phyloP scores from a whole-genome alignment of 768 basidiomycete species.

The Lentinula aciculospora region DNA sequence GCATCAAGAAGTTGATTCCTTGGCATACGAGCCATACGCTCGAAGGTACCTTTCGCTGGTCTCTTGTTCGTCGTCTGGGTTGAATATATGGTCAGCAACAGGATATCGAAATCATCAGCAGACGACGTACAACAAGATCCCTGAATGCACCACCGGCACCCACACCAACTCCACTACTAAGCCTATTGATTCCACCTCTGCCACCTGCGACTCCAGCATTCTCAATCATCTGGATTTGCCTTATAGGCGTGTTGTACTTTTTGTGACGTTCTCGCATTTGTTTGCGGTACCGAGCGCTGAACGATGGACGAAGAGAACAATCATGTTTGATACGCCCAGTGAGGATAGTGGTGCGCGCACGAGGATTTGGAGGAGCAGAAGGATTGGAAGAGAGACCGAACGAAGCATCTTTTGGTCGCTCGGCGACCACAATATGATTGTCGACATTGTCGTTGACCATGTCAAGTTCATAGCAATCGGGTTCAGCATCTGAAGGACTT shows the following conservation, averaged over 20 bases:
- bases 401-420: constrained; percentile 64
- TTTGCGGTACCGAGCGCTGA: constrained; percentile 61
- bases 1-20: constrained; percentile 22
- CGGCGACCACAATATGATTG: constrained; percentile 82
- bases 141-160: constrained; percentile 48
- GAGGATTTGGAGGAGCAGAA: constrained; percentile 40
- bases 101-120: constrained; percentile 4
- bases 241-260: constrained; percentile 59
- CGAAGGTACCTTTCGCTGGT: constrained; percentile 64
- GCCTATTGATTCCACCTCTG: constrained; percentile 68
- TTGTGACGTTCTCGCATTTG: constrained; percentile 66
- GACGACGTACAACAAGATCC: constrained; percentile 55
- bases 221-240: constrained; percentile 72
- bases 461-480: constrained; percentile 80
- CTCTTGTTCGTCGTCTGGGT: constrained; percentile 63
- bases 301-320: constrained; percentile 64
- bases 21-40: constrained; percentile 90
- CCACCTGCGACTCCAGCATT: constrained; percentile 65
- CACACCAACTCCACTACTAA: constrained; percentile 71
- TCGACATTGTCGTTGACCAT: constrained; percentile 83
- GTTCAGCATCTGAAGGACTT: constrained; percentile 30
- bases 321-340: constrained; percentile 81
- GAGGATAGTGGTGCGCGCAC: constrained; percentile 72
- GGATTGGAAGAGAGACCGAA: constrained; percentile 28
- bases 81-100: background rate